Evolutionary conservation across 2,329 filamentous ascomycete species (phyloP).

Genomic region (Thielaviopsis populi): DNA sequence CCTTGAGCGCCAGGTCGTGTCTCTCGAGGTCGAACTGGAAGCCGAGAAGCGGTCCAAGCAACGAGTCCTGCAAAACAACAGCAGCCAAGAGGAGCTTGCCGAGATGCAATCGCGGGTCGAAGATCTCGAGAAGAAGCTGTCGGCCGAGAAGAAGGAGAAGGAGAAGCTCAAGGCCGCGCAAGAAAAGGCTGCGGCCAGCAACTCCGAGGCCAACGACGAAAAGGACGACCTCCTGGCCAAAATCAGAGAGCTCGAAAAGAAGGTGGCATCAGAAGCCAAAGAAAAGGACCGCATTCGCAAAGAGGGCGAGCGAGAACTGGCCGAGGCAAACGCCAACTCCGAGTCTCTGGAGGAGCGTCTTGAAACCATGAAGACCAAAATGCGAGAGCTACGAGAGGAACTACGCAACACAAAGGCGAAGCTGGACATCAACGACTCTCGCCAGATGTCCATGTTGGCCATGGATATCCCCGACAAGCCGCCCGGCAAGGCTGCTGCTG

Average conservation of each 20-base stretch:
- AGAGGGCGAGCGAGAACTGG: constrained; percentile 37
- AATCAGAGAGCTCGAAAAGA: constrained; percentile 22
- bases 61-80: constrained; percentile 22
- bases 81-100: constrained; percentile 29
- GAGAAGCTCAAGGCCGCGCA: constrained; percentile 30
- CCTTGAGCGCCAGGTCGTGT: constrained; percentile 61
- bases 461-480: constrained; percentile 19
- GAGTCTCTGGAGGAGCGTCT: constrained; percentile 56
- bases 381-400: constrained; percentile 44
- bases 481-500: constrained; percentile 22
- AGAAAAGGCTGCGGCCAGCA: constrained; percentile 8
- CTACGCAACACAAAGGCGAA: constrained; percentile 29
- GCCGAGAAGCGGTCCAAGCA: constrained; percentile 45
- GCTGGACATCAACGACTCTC: constrained; percentile 25
- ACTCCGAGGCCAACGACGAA: background rate
- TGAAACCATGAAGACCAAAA: constrained; percentile 52
- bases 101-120: constrained; percentile 27
- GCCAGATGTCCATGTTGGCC: background rate
- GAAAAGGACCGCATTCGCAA: constrained; percentile 33
- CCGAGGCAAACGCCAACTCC: constrained; percentile 46
- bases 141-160: constrained; percentile 30
- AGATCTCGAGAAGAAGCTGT: constrained; percentile 26
- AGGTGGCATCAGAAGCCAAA: constrained; percentile 28
- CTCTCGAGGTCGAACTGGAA: constrained; percentile 66
- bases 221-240: constrained; percentile 10